Conservation (phyloP, 129 eudicot species). For the Chrysanthemum makinoi region DNA sequence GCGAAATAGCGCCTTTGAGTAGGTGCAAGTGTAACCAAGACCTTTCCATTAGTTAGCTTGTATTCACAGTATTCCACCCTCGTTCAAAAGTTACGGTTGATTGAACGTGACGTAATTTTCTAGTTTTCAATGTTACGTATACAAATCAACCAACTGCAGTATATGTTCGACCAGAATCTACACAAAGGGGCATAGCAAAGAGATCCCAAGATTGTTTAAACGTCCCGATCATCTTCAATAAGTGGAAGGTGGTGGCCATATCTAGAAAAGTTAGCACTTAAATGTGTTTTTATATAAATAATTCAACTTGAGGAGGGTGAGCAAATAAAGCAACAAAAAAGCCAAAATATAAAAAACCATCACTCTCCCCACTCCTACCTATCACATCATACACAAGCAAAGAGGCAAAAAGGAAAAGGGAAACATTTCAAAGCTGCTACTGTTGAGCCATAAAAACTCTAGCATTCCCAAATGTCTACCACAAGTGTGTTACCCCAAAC, state of each 20-base stretch:
- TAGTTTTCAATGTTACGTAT: not conserved
- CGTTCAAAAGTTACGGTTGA: too few species aligned
- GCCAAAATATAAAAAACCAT: conserved; percentile 33
- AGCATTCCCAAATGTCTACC: not conserved
- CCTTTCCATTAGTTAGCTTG: too few species aligned
- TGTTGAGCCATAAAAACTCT: conserved; percentile 8
- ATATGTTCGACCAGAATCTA: not conserved
- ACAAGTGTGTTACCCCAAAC: conserved; percentile 2
- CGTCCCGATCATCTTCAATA: conserved; percentile 15
- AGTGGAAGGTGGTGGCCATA: conserved; percentile 41
- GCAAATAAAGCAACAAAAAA: conserved; percentile 35
- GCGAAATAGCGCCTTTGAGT: too few species aligned
- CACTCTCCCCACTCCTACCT: conserved; percentile 40
- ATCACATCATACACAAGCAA: conserved; percentile 37
- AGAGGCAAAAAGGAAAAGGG: conserved; percentile 19
- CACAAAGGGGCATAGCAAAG: not conserved
- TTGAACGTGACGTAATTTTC: not conserved
- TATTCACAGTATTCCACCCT: too few species aligned
- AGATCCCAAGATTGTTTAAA: conserved; percentile 10
- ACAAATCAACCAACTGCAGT: not conserved
- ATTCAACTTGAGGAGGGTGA: conserved; percentile 41
- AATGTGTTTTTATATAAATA: conserved; percentile 25
- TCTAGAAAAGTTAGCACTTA: conserved; percentile 36
- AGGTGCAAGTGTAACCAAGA: too few species aligned
- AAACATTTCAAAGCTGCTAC: conserved; percentile 25